Percentiles rank a stretch among this genome's conserved stretches.
phyloP scores from a whole-genome alignment of 2,329 filamentous ascomycete genomes.

The Aureobasidium sp. region DNA sequence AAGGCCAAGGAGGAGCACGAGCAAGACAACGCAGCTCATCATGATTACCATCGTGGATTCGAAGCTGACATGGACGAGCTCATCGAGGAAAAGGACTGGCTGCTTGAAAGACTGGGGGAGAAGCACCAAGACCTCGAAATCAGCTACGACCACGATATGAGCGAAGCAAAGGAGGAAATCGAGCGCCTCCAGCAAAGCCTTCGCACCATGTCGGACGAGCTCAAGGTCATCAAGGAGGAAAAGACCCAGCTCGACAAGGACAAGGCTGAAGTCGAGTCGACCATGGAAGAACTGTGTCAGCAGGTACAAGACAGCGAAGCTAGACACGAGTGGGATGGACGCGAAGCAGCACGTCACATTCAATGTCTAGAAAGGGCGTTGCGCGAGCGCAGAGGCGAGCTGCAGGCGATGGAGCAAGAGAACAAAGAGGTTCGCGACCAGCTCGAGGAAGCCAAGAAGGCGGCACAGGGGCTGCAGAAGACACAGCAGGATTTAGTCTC shows the following conservation, averaged over 20 bases:
- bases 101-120: neutral
- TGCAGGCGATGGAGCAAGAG: neutral
- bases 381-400: no score
- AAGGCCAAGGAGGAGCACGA: neutral
- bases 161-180: neutral
- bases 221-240: no score
- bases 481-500: neutral
- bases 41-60: no score
- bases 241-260: no score
- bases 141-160: neutral
- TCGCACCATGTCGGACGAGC: no score
- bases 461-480: neutral
- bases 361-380: no score
- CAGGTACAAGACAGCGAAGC: no score
- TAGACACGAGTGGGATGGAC: no score
- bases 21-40: neutral
- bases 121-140: neutral
- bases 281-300: no score
- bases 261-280: no score
- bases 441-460: neutral
- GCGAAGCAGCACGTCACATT: no score
- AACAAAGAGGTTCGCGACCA: neutral
- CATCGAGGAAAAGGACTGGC: neutral
- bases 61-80: neutral
- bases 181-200: no score